These are phyloP conservation scores for Fistulinella prunicolor DNA, from an alignment of 768 basidiomycete species.

Conservation along the genomic window DNA sequence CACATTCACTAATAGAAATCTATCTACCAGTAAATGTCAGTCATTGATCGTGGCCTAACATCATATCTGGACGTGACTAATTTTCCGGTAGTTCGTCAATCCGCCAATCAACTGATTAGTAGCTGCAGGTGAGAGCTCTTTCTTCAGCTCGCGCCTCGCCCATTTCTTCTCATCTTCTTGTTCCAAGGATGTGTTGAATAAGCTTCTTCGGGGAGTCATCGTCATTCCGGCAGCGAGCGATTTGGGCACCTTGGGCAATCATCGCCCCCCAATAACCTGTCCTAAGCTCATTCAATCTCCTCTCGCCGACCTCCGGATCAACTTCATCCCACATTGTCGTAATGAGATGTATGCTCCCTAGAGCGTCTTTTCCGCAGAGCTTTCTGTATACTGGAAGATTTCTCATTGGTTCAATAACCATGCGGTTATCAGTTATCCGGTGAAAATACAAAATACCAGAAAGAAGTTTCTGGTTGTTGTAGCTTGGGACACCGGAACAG, in stretches of 20 bases:
- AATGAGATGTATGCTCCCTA: slow-evolving; percentile 32
- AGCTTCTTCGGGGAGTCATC: slow-evolving; percentile 8
- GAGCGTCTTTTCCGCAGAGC: slow-evolving; percentile 27
- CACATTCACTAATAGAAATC: too few species aligned
- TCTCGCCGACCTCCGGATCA: slow-evolving; percentile 14
- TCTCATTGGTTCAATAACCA: slow-evolving; percentile 32
- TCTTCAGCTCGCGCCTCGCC: neutral
- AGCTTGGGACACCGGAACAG: slow-evolving; percentile 4
- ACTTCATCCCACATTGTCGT: slow-evolving; percentile 42
- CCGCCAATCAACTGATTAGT: too few species aligned
- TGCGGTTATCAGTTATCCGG: slow-evolving; percentile 38
- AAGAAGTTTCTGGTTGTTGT: slow-evolving; percentile 15
- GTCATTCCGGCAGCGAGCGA: neutral
- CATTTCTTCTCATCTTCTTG: slow-evolving; percentile 4
- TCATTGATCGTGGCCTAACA: too few species aligned
- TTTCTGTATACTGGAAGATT: slow-evolving; percentile 34
- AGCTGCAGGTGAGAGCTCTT: too few species aligned
- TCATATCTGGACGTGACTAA: too few species aligned
- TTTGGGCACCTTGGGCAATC: neutral
- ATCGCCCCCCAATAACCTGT: slow-evolving; percentile 7
- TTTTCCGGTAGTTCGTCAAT: too few species aligned
- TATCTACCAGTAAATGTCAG: too few species aligned
- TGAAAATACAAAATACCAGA: slow-evolving; percentile 39
- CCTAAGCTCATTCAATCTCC: slow-evolving; percentile 13
- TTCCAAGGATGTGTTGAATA: slow-evolving; percentile 2